Evolutionary conservation across 176 grass and related monocot species (phyloP).

Genomic region (Oryza officinalis): DNA sequence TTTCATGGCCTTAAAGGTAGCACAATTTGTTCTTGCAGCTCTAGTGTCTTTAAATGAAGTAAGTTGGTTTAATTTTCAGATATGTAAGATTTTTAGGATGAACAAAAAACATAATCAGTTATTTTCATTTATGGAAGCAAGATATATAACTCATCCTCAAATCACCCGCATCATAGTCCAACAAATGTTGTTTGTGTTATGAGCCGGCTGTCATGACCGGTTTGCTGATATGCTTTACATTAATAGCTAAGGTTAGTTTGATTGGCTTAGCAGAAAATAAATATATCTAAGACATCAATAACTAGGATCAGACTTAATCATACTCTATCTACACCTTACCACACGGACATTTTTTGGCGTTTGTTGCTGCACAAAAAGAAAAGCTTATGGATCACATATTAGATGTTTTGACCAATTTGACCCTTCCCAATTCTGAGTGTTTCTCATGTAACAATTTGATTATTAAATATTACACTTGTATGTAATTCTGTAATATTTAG

Average conservation of each 20-base stretch:
- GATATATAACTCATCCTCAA: background rate
- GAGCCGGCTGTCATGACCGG: background rate
- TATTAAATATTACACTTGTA: conserved; percentile 13
- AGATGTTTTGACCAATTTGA: conserved; percentile 16
- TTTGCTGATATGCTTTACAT: background rate
- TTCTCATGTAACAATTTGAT: conserved; percentile 13
- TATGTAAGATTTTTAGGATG: background rate
- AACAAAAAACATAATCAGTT: background rate
- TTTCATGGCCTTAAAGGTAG: conserved; percentile 95
- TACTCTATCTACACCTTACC: conserved; percentile 1
- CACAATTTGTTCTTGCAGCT: background rate
- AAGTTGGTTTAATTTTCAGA: conserved; percentile 12
- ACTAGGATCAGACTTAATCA: background rate
- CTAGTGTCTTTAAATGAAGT: background rate
- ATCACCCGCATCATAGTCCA: background rate
- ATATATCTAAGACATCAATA: conserved; percentile 7
- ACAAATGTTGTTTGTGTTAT: background rate
- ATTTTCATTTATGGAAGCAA: background rate
- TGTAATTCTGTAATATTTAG: conserved; percentile 32
- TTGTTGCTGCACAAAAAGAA: background rate
- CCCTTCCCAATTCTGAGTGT: conserved; percentile 21
- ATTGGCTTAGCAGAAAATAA: background rate
- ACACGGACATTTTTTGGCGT: background rate
- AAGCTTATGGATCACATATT: background rate
- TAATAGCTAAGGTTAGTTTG: background rate